Percentiles rank a stretch among this genome's conserved stretches.
Evolutionary conservation across 2,329 filamentous ascomycete species (phyloP).

Genomic region (Fusarium robinianum): DNA sequence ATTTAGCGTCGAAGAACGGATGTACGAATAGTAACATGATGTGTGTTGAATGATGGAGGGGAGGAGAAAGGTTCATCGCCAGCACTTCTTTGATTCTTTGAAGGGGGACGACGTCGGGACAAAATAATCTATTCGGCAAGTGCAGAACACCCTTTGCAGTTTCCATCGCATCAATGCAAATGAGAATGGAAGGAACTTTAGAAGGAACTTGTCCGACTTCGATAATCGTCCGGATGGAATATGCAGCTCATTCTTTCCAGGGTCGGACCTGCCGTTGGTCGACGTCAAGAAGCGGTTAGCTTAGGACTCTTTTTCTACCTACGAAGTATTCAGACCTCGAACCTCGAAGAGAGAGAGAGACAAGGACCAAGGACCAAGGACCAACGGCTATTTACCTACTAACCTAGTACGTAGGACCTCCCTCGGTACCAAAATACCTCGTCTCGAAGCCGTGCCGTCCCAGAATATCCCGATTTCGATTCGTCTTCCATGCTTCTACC

Average conservation of each 20-base stretch:
- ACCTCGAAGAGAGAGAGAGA: neutral
- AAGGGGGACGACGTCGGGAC: no score
- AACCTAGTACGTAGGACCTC: neutral
- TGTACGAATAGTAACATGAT: no score
- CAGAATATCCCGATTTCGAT: neutral
- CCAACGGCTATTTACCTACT: neutral
- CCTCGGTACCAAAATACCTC: neutral
- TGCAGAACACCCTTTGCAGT: no score
- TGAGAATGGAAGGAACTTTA: no score
- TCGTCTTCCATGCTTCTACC: neutral
- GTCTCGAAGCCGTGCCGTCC: neutral
- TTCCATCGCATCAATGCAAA: neutral
- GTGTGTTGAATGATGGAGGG: conserved; percentile 1
- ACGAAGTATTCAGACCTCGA: conserved; percentile 11
- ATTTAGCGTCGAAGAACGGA: no score
- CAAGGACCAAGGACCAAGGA: conserved; percentile 13
- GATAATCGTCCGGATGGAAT: no score
- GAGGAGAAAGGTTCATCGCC: no score
- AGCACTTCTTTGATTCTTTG: no score
- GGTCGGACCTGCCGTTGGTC: conserved; percentile 23
- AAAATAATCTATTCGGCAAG: no score
- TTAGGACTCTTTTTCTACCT: no score
- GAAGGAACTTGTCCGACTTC: no score
- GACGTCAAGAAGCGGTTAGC: conserved; percentile 14
- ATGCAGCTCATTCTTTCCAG: conserved; percentile 10